A percentile compares a stretch with the other conserved stretches of the same genome.
Conservation (phyloP, 495 filamentous ascomycete genomes). For the Aspergillus mulundensis region DNA sequence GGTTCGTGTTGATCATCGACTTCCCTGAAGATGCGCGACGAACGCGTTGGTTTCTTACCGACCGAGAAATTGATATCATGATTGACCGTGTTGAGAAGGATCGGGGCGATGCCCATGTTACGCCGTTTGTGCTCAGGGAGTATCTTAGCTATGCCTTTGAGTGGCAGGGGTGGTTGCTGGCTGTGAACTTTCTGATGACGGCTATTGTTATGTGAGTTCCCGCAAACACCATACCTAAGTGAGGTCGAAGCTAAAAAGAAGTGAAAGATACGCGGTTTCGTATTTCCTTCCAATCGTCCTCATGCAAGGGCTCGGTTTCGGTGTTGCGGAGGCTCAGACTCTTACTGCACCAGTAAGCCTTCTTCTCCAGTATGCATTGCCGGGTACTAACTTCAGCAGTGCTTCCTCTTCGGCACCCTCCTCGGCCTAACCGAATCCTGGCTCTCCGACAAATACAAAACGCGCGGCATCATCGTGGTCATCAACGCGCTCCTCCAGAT, state of each 20-base stretch:
- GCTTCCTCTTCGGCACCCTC: conserved; percentile 7
- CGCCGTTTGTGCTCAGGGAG: conserved; percentile 34
- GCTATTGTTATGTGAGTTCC: conserved; percentile 31
- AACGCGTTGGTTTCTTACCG: conserved; percentile 39
- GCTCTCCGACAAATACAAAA: conserved; percentile 10
- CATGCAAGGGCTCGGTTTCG: background rate
- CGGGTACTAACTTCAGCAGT: background rate
- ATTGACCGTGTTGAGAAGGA: conserved; percentile 47
- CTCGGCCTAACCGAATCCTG: conserved; percentile 5
- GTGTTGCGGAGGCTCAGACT: background rate
- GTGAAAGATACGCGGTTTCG: no score
- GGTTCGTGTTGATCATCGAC: conserved; percentile 46
- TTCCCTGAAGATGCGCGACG: conserved; percentile 44
- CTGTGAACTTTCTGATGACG: conserved; percentile 37
- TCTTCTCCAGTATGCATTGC: conserved; percentile 16
- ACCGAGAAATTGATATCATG: conserved; percentile 42
- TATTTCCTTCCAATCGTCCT: background rate
- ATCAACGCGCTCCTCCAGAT: conserved; percentile 8
- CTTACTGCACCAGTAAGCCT: background rate
- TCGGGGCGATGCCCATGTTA: conserved; percentile 44
- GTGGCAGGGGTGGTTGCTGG: conserved; percentile 54
- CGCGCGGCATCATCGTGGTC: conserved; percentile 5
- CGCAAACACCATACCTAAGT: no score
- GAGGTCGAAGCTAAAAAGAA: no score
- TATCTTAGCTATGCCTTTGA: conserved; percentile 45